Percentiles rank a stretch among this genome's conserved stretches.
These are phyloP conservation scores for Epichloe aotearoae DNA, from an alignment of 2,329 filamentous ascomycete genomes.

Conservation along the genomic window DNA sequence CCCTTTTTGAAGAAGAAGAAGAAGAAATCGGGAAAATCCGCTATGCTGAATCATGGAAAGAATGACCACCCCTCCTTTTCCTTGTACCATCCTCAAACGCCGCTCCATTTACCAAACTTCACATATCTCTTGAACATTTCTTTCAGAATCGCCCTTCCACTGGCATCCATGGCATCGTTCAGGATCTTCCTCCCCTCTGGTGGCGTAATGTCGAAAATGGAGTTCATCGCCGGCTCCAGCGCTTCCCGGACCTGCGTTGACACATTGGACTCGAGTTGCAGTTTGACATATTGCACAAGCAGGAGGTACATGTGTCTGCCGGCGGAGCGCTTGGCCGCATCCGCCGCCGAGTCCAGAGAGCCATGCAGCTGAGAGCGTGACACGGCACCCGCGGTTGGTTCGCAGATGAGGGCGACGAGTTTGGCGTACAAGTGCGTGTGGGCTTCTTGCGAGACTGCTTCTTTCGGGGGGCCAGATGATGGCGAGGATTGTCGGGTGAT, in stretches of 20 bases:
- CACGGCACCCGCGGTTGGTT: slow-evolving; percentile 44
- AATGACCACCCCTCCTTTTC: not conserved
- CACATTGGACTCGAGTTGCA: slow-evolving; percentile 45
- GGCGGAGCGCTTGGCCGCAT: slow-evolving; percentile 46
- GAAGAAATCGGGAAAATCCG: not conserved
- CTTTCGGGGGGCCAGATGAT: not conserved
- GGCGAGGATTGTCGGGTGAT: slow-evolving; percentile 22
- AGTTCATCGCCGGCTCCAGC: slow-evolving; percentile 44
- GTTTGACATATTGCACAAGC: slow-evolving; percentile 44
- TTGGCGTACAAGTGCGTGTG: slow-evolving; percentile 41
- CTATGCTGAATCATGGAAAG: not conserved
- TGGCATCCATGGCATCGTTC: slow-evolving; percentile 46
- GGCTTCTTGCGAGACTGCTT: slow-evolving; percentile 20
- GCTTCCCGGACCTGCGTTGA: slow-evolving; percentile 37
- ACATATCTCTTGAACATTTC: slow-evolving; percentile 46
- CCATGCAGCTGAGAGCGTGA: slow-evolving; percentile 30
- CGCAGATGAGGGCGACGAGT: slow-evolving; percentile 45
- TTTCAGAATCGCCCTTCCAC: slow-evolving; percentile 44
- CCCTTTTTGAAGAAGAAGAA: not conserved
- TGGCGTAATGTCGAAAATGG: slow-evolving; percentile 45
- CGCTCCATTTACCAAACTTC: slow-evolving; percentile 52
- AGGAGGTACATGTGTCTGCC: slow-evolving; percentile 50
- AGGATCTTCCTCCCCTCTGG: slow-evolving; percentile 41
- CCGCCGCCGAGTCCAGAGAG: slow-evolving; percentile 44
- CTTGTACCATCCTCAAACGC: slow-evolving; percentile 26